phyloP scores from a whole-genome alignment of 129 eudicot species.

The sunflower (Helianthus annuus) region DNA sequence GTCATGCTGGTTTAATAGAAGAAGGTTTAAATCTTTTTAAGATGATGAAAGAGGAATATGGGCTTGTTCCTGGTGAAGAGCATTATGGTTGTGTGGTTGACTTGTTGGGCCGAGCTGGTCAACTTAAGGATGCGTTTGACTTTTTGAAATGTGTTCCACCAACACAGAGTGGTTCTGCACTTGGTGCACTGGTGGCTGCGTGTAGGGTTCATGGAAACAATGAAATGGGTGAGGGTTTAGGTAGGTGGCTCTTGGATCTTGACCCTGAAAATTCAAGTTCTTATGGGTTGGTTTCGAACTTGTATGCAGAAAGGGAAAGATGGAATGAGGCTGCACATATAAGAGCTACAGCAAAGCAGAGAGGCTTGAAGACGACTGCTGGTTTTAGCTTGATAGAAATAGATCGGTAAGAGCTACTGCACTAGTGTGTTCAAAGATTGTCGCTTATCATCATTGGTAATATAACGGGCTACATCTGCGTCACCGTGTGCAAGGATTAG shows the following conservation, averaged over 20 bases:
- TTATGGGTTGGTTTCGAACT: slow-evolving; percentile 50
- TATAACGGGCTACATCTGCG: too few relatives aligned
- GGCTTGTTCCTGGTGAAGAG: slow-evolving; percentile 47
- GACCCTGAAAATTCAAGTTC: slow-evolving; percentile 53
- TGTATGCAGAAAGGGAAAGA: slow-evolving; percentile 52
- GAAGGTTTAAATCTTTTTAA: slow-evolving; percentile 47
- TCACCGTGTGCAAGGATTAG: too few relatives aligned
- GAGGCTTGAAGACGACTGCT: slow-evolving; percentile 46
- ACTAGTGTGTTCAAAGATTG: too few relatives aligned
- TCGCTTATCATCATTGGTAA: too few relatives aligned
- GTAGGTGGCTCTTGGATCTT: slow-evolving; percentile 49
- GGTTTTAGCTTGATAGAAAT: slow-evolving; percentile 55
- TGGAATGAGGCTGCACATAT: slow-evolving; percentile 54
- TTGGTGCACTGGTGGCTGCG: slow-evolving; percentile 59
- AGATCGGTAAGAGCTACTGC: slow-evolving; percentile 11
- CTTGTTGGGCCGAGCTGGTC: slow-evolving; percentile 54
- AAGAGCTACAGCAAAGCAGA: slow-evolving; percentile 42
- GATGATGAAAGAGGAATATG: slow-evolving; percentile 51
- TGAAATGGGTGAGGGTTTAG: slow-evolving; percentile 51
- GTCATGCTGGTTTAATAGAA: slow-evolving; percentile 54
- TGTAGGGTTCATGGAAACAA: slow-evolving; percentile 57
- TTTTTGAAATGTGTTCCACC: slow-evolving; percentile 40
- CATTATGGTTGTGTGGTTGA: slow-evolving; percentile 71
- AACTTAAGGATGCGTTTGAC: slow-evolving; percentile 52
- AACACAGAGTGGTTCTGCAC: slow-evolving; percentile 35